Evolutionary conservation across 2,329 filamentous ascomycete genomes (phyloP).

Genomic region (Fusarium sp.): DNA sequence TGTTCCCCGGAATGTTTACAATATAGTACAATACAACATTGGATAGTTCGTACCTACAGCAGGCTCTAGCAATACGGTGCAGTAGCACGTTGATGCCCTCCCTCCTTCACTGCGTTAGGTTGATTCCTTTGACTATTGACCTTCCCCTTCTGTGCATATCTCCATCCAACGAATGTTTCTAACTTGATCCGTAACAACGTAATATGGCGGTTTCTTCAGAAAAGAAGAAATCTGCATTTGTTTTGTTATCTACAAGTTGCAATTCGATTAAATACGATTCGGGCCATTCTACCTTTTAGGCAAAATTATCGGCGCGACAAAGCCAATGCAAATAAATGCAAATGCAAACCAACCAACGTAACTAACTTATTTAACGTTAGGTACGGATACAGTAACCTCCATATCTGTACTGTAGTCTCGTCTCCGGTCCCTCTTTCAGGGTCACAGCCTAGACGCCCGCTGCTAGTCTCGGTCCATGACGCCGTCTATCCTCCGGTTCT

Average conservation of each 20-base stretch:
- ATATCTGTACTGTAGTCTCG: not conserved
- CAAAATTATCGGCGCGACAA: not conserved
- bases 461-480: conserved; percentile 7
- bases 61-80: not conserved
- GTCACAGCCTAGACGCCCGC: conserved; percentile 9
- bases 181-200: not conserved
- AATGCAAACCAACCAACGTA: not conserved
- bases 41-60: not conserved
- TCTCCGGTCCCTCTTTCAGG: conserved; percentile 8
- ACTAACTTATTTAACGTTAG: not conserved
- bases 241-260: not conserved
- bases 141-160: conserved; percentile 36
- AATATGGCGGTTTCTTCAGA: not conserved
- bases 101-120: conserved; percentile 12
- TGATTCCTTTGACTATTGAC: conserved; percentile 16
- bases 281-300: not conserved
- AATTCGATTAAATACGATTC: not conserved
- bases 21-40: not conserved
- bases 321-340: not conserved
- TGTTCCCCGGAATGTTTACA: conserved; percentile 30
- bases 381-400: not conserved
- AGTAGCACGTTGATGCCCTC: conserved; percentile 5
- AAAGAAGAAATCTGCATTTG: not conserved
- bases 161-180: not conserved
- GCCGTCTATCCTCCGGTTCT: conserved; percentile 20